phyloP scores from a whole-genome alignment of 2,329 filamentous ascomycete species.

The Cladophialophora exuberans region DNA sequence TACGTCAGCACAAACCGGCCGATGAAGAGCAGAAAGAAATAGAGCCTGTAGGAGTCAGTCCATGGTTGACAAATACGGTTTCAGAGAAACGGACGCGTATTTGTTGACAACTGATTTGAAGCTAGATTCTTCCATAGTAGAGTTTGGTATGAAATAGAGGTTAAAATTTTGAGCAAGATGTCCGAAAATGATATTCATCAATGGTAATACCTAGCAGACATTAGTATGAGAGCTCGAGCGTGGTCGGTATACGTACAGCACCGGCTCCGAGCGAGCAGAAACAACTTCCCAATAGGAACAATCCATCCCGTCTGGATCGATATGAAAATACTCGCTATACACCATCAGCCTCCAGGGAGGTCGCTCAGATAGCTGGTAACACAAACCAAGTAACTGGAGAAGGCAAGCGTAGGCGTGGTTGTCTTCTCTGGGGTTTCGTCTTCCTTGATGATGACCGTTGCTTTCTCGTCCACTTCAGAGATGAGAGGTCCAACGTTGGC shows the following conservation, averaged over 20 bases:
- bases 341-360: conserved; percentile 8
- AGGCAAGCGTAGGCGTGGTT: conserved; percentile 28
- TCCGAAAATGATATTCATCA: conserved; percentile 65
- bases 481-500: conserved; percentile 9
- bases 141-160: conserved; percentile 56
- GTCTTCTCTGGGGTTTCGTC: conserved; percentile 21
- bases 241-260: conserved; percentile 18
- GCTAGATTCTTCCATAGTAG: conserved; percentile 45
- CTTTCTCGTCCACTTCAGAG: conserved; percentile 10
- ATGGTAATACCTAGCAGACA: conserved; percentile 24
- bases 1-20: conserved; percentile 60
- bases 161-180: conserved; percentile 59
- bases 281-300: conserved; percentile 26
- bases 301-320: conserved; percentile 27
- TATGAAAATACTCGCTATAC: conserved; percentile 35
- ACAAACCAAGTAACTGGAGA: conserved; percentile 35
- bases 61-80: neutral
- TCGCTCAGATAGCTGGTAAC: neutral
- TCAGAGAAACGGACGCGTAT: conserved; percentile 38
- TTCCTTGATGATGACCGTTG: conserved; percentile 15
- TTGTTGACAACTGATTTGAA: conserved; percentile 57
- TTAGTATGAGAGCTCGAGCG: neutral
- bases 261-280: conserved; percentile 30
- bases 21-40: conserved; percentile 61
- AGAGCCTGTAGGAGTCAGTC: conserved; percentile 38